A percentile compares a stretch with the other conserved stretches of the same genome.
Evolutionary conservation across 192 early-diverging fungal genomes (phyloP).

Genomic region (Mortierella hygrophila): DNA sequence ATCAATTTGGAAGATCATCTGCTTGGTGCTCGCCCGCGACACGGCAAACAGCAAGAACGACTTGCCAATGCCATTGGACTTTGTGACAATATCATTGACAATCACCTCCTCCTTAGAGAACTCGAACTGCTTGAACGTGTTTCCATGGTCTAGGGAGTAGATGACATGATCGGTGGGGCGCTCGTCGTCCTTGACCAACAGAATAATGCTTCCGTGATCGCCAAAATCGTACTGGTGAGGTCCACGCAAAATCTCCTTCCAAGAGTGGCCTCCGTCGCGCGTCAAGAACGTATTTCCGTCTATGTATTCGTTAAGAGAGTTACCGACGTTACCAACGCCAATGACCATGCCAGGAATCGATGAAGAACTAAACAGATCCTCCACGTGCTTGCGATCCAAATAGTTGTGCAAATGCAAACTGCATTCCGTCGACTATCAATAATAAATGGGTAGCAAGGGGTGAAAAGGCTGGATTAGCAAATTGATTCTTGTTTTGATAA

Average conservation of each 20-base stretch:
- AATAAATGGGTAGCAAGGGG: not conserved
- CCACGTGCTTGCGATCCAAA: constrained; percentile 81
- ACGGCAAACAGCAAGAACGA: constrained; percentile 86
- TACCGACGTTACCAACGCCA: constrained; percentile 94
- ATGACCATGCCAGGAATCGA: constrained; percentile 90
- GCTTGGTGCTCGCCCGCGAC: constrained; percentile 43
- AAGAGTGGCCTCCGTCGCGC: constrained; percentile 87
- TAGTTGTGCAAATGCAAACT: constrained; percentile 89
- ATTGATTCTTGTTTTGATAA: not conserved
- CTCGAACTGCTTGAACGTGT: constrained; percentile 68
- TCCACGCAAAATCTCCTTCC: constrained; percentile 85
- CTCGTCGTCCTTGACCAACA: constrained; percentile 88
- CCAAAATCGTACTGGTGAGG: constrained; percentile 95
- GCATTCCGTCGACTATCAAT: constrained; percentile 59
- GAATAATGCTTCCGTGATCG: constrained; percentile 89
- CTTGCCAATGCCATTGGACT: constrained; percentile 81
- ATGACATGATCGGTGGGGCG: constrained; percentile 70
- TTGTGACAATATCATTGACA: constrained; percentile 74
- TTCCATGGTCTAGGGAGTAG: constrained; percentile 77
- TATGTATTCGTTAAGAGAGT: constrained; percentile 68
- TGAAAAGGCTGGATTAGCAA: no score
- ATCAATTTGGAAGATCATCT: constrained; percentile 64
- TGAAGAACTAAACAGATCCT: constrained; percentile 84
- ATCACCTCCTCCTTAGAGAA: constrained; percentile 65
- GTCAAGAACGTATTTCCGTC: constrained; percentile 90